These are phyloP conservation scores for Penicillium sp. DNA, from an alignment of 2,329 filamentous ascomycete genomes.

Conservation along the genomic window DNA sequence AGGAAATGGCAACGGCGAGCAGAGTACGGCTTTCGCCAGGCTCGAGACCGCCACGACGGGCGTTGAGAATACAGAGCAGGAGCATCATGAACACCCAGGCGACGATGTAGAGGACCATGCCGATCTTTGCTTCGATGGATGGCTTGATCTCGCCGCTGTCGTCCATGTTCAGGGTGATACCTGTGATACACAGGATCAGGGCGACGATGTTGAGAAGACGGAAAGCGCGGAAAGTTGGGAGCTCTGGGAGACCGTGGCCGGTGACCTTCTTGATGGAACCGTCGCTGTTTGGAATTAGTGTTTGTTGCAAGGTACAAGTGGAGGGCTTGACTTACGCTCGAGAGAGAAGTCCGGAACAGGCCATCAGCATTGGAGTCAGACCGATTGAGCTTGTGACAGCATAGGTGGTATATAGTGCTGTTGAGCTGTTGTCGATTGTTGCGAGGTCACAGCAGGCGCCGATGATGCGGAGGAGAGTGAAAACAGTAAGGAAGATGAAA, in stretches of 20 bases:
- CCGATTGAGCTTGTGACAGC: constrained; percentile 50
- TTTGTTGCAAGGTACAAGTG: not conserved
- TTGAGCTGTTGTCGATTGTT: constrained; percentile 46
- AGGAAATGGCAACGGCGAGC: constrained; percentile 42
- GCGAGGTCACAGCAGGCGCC: constrained; percentile 53
- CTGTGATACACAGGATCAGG: constrained; percentile 46
- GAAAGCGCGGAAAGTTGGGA: constrained; percentile 29
- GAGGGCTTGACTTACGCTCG: constrained; percentile 28
- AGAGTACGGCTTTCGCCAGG: constrained; percentile 50
- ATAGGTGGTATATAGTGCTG: constrained; percentile 41
- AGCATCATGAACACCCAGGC: constrained; percentile 30
- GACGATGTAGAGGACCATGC: constrained; percentile 45
- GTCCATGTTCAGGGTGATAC: constrained; percentile 39
- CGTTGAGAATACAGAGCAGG: constrained; percentile 33
- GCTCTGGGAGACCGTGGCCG: constrained; percentile 18
- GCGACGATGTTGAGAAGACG: constrained; percentile 32
- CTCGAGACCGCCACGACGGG: constrained; percentile 34
- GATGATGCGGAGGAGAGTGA: constrained; percentile 54
- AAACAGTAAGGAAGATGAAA: constrained; percentile 56
- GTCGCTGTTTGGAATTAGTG: constrained; percentile 17
- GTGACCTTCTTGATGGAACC: constrained; percentile 21
- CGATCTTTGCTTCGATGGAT: constrained; percentile 40
- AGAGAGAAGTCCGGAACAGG: constrained; percentile 47
- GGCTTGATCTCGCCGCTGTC: constrained; percentile 25
- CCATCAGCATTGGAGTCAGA: constrained; percentile 50